A percentile compares a stretch with the other conserved stretches of the same genome.
Conservation (phyloP, 1,284 basidiomycete species). For the Nidula niveotomentosa region DNA sequence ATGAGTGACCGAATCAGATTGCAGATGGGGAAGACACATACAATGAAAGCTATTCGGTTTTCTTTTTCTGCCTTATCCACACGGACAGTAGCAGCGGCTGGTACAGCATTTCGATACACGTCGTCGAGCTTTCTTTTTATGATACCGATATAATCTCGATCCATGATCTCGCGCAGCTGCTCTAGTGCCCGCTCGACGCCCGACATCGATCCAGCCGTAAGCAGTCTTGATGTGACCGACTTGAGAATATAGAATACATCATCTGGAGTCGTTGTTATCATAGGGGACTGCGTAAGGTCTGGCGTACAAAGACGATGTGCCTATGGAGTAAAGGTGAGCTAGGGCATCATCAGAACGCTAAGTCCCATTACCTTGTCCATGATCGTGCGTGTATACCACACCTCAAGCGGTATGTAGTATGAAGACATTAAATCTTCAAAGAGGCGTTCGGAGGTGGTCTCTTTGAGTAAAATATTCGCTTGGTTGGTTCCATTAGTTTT, state of each 20-base stretch:
- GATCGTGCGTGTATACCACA: slow-evolving; percentile 88
- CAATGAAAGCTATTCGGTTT: slow-evolving; percentile 76
- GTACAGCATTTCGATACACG: slow-evolving; percentile 65
- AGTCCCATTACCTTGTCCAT: slow-evolving; percentile 74
- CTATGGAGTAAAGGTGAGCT: slow-evolving; percentile 28
- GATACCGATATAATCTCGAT: slow-evolving; percentile 77
- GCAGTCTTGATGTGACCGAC: slow-evolving; percentile 70
- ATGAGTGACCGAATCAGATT: slow-evolving; percentile 1
- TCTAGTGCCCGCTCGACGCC: slow-evolving; percentile 61
- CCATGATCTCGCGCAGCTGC: slow-evolving; percentile 72
- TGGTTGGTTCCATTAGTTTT: slow-evolving; percentile 2
- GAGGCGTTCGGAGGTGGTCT: slow-evolving; percentile 53
- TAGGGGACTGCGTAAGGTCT: slow-evolving; percentile 65
- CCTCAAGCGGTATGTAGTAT: slow-evolving; percentile 88
- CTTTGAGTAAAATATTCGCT: slow-evolving; percentile 32
- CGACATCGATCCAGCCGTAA: slow-evolving; percentile 70
- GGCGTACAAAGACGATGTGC: slow-evolving; percentile 70
- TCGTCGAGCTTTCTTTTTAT: slow-evolving; percentile 85
- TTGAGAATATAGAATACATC: slow-evolving; percentile 95
- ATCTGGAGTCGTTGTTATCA: slow-evolving; percentile 79
- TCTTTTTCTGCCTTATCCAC: slow-evolving; percentile 80
- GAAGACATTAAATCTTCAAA: slow-evolving; percentile 71
- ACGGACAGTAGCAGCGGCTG: slow-evolving; percentile 41
- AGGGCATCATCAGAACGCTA: no score
- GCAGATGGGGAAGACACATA: slow-evolving; percentile 37